A percentile compares a stretch with the other conserved stretches of the same genome.
These are phyloP conservation scores for Scutellaria galericulata DNA, from an alignment of 257 asterid species.

Conservation along the genomic window DNA sequence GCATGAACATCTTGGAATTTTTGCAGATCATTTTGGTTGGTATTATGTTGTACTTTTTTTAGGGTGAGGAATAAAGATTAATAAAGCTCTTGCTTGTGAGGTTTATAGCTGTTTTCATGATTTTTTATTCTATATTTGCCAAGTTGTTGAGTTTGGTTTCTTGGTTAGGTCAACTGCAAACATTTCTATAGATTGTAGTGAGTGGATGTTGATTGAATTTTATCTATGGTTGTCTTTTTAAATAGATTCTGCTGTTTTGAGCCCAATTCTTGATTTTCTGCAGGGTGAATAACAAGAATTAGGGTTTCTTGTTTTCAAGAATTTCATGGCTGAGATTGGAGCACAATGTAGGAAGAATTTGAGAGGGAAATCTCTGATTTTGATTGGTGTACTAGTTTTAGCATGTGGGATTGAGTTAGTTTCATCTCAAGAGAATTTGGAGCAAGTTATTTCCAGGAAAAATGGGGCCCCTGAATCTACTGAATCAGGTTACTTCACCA, in stretches of 20 bases:
- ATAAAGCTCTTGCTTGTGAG: constrained; percentile 5
- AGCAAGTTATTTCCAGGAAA: constrained; percentile 34
- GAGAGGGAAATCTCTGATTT: constrained; percentile 33
- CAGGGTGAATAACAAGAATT: constrained; percentile 32
- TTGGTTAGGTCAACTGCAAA: constrained; percentile 28
- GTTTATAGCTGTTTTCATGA: not conserved
- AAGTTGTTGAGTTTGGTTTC: constrained; percentile 26
- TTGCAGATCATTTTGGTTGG: not conserved
- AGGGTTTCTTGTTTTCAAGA: constrained; percentile 26
- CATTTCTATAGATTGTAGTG: constrained; percentile 15
- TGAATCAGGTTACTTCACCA: constrained; percentile 39
- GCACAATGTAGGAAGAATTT: constrained; percentile 36
- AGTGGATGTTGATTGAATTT: constrained; percentile 30
- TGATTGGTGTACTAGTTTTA: constrained; percentile 41
- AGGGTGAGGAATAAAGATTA: not conserved
- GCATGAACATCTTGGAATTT: constrained; percentile 26
- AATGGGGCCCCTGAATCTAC: constrained; percentile 37
- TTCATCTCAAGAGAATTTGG: constrained; percentile 41
- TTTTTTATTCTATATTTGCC: not conserved
- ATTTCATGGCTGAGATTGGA: constrained; percentile 53
- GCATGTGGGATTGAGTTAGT: constrained; percentile 39
- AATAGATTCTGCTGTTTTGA: constrained; percentile 21
- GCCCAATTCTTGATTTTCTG: constrained; percentile 25
- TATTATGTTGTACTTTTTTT: not conserved
- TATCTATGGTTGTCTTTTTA: constrained; percentile 22